A percentile compares a stretch with the other conserved stretches of the same genome.
Conservation (phyloP, 495 filamentous ascomycete genomes). For the Aspergillus sclerotioniger region DNA sequence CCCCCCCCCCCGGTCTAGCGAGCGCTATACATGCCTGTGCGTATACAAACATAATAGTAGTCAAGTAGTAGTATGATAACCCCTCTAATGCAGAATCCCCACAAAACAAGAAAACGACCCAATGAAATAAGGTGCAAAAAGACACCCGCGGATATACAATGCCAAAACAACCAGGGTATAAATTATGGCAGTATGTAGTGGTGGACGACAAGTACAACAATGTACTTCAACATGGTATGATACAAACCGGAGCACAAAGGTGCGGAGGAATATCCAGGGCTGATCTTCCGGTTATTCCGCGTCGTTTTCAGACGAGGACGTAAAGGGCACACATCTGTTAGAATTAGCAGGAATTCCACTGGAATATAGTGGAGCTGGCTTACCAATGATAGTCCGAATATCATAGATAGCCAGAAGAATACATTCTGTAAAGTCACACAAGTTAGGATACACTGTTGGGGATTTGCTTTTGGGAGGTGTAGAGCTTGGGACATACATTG, state of each 20-base stretch:
- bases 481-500: constrained; percentile 51
- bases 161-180: too few relatives aligned
- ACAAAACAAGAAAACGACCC: too few relatives aligned
- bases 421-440: constrained; percentile 55
- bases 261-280: neutral
- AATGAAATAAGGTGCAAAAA: too few relatives aligned
- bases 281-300: neutral
- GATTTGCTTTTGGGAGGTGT: neutral
- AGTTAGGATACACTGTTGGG: neutral
- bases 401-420: constrained; percentile 95
- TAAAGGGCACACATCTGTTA: constrained; percentile 22
- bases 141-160: too few relatives aligned
- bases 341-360: neutral
- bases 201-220: neutral
- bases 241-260: neutral
- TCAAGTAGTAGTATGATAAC: too few relatives aligned
- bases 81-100: too few relatives aligned
- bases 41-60: too few relatives aligned
- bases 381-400: constrained; percentile 82
- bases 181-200: neutral
- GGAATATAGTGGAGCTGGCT: constrained; percentile 28
- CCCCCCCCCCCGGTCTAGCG: too few relatives aligned
- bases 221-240: neutral
- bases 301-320: constrained; percentile 5
- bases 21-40: too few relatives aligned